Evolutionary conservation across 345 rosid species (phyloP), one percentile per base, ranked within the genome.

Genomic region (Corchorus olitorius): DNA sequence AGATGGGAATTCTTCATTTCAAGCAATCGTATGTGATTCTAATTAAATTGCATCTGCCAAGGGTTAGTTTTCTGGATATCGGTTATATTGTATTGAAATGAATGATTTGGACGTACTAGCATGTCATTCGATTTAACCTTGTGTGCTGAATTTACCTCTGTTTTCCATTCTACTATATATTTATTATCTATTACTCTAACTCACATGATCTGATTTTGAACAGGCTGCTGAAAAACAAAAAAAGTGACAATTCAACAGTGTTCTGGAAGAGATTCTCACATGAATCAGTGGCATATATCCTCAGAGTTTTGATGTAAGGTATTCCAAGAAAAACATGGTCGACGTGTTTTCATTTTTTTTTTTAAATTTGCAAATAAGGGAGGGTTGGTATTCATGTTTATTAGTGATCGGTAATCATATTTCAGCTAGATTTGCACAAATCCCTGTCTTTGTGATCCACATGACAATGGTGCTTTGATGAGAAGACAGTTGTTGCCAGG

Each of bases 221-320:
- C 71, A 66, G 71, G 54, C 71, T 45, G 71, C 71, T 4, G 37
- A 45, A 20, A 66, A 66, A 22, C 71, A 66, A 13, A 54, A 13
- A 45, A 45, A 66, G 45, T 66, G 71, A 66, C 17, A 6, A 66
- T 13, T 20, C 34, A 46, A 11, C 17, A 10, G 69, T 5, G 16
- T n/a, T 65, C 8, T 39, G 33, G 50, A 65, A 12, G 35, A 66
- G 54, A 41, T n/a, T 43, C 27, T 14, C 54, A 45, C 19, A 19
- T 46, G 11, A 10, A 20, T 45, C 54, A 13, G n/a, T 46, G 71
- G 71, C 71, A 20, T 13, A 43, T 46, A 22, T 46, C 54, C 54
- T 20, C 9, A 2, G 37, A 45, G n/a, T 45, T 45, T 13, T 45
- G 22, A 17, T 59, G 64, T 59, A 59, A 59, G 64, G 64, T 59